phyloP scores from a whole-genome alignment of 2,329 filamentous ascomycete species.

The Coniochaeta pulveracea region DNA sequence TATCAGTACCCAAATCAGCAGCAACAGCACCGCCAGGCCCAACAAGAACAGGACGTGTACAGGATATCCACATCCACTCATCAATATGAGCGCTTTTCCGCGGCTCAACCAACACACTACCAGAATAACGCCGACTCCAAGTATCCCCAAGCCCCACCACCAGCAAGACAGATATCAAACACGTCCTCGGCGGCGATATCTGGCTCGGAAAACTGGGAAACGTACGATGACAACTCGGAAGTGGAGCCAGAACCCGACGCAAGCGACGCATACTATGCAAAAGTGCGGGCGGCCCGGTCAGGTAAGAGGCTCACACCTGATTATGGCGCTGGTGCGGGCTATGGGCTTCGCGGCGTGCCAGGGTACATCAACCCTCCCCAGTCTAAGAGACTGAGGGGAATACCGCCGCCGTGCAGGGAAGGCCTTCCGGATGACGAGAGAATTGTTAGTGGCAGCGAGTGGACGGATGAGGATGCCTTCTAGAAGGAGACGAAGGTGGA shows the following conservation, averaged over 20 bases:
- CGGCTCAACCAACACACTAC: conserved; percentile 16
- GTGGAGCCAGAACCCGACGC: conserved; percentile 65
- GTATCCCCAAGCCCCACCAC: conserved; percentile 30
- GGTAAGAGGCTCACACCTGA: conserved; percentile 52
- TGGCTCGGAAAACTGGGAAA: conserved; percentile 96
- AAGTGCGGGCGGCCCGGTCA: conserved; percentile 52
- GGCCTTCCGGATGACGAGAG: conserved; percentile 1
- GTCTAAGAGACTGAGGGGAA: conserved; percentile 41
- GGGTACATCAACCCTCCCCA: conserved; percentile 26
- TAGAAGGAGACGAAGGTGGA: background rate
- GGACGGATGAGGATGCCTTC: conserved; percentile 53
- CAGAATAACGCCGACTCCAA: conserved; percentile 14
- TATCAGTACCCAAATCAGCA: conserved; percentile 27
- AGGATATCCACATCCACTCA: conserved; percentile 23
- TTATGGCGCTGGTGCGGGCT: conserved; percentile 17
- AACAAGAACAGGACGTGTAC: conserved; percentile 8
- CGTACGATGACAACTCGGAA: conserved; percentile 77
- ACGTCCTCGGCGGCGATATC: conserved; percentile 65
- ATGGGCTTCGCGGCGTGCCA: conserved; percentile 23
- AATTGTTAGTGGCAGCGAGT: conserved; percentile 39
- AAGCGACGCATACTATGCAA: conserved; percentile 70
- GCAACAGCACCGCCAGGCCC: conserved; percentile 20
- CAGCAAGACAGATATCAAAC: conserved; percentile 58
- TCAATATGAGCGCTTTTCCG: conserved; percentile 29
- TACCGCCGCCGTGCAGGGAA: conserved; percentile 33